phyloP scores from a whole-genome alignment of 305 asterid genomes.

The Fraxinus greggii region DNA sequence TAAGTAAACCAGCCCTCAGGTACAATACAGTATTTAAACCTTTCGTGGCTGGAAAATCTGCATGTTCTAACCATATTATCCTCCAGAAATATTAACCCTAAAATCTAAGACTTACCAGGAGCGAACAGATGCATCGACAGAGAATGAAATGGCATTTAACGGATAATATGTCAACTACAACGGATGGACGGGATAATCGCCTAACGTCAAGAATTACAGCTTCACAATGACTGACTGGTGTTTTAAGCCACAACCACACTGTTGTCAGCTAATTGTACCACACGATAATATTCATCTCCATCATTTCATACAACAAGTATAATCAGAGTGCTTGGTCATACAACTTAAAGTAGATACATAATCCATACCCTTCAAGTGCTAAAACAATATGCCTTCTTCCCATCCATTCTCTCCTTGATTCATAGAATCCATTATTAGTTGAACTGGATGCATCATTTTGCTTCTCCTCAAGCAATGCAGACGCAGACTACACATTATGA shows the following conservation, averaged over 20 bases:
- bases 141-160: not conserved
- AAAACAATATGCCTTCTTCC: conserved; percentile 81
- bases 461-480: conserved; percentile 72
- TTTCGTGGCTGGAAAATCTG: not conserved
- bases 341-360: conserved; percentile 7
- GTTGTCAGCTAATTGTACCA: not conserved
- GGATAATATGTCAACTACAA: not conserved
- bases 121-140: conserved; percentile 3
- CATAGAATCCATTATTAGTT: conserved; percentile 69
- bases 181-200: not conserved
- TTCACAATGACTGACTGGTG: not conserved
- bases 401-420: conserved; percentile 95
- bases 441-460: conserved; percentile 66
- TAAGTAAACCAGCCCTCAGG: not conserved
- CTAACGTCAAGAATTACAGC: not conserved
- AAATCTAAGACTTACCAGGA: not conserved
- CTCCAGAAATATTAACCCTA: conserved; percentile 3
- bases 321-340: not conserved
- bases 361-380: conserved; percentile 75
- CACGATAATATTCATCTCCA: not conserved
- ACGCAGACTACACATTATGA: conserved; percentile 60
- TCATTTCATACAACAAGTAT: not conserved
- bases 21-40: not conserved
- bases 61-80: not conserved
- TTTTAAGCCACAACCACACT: conserved; percentile 11